Base-by-base conservation (phyloP, 2,329 filamentous ascomycete genomes). In the Colletotrichum tamarilloi region DNA sequence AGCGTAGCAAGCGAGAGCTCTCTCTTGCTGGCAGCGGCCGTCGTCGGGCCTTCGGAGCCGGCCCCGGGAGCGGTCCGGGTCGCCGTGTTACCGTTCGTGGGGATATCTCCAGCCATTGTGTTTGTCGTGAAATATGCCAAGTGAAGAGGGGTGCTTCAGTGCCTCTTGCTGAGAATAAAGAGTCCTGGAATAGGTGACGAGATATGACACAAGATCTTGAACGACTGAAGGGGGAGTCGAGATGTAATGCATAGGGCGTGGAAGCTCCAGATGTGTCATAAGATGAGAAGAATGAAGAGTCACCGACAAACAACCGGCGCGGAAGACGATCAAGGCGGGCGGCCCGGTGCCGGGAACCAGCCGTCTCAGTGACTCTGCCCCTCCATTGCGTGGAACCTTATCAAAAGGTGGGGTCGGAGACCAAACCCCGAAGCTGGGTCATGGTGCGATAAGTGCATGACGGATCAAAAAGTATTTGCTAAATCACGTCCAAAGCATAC, bases 1-100 rank as follows among this genome's bases (percentile, higher is more conserved):
- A 90, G 88, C 6, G 95, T 94, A 8, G 94, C 89, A 62, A 93
- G 85, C 5, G 90, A 87, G 62, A 90, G 83, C 72, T 81, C 74
- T 74, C 80, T 81, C 56, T 63, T 26, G 38, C 46, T 12, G 11
- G 32, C 32, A 5, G 32, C 32, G 32, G 32, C 65, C 52, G 62
- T 38, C 7, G 28, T 60, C 63, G 72, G 49, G 42, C 38, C 64
- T 53, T 58, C 46, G 28, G 9, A 38, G 55, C 55, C 67, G 66
- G 66, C 8, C 46, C 22, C 49, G 30, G 62, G 12, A 12, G 26
- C 62, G 62, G 62, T 8, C 42, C 42, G 11, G 22, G 46, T 19
- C 53, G 30, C 66, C 32, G 66, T 24, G 28, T 62, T 30, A 46
- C 60, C 59, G 30, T 62, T 35, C 38, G 64, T 22, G 24, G 68